Evolutionary conservation across 352 stramenopile genomes (phyloP).

Genomic region (Pythium insidiosum): DNA sequence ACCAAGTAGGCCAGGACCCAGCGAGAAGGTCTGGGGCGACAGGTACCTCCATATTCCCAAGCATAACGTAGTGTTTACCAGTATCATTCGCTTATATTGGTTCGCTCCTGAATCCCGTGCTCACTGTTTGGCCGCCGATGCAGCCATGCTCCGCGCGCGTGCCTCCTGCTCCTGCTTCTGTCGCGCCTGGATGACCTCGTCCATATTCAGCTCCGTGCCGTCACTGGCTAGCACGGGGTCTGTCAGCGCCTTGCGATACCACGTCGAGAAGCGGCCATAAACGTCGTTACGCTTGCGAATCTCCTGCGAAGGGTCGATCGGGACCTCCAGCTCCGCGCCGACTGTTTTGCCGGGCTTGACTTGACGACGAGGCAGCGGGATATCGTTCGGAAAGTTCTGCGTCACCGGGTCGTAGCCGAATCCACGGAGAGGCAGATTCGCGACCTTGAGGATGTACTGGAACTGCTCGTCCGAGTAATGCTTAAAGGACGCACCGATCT

Average conservation of each 20-base stretch:
- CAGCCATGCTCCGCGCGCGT: slow-evolving; percentile 5
- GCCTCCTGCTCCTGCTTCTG: slow-evolving; percentile 30
- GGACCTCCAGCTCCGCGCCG: slow-evolving; percentile 44
- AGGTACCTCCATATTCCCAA: too few species aligned
- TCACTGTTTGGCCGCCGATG: slow-evolving; percentile 1
- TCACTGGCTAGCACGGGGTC: slow-evolving; percentile 77
- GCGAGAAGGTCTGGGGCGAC: too few species aligned
- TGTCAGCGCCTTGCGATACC: slow-evolving; percentile 65
- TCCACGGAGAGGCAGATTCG: slow-evolving; percentile 64
- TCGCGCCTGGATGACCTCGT: slow-evolving; percentile 62
- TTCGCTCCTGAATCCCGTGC: slow-evolving; percentile 1
- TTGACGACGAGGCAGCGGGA: slow-evolving; percentile 67
- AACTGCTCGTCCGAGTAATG: slow-evolving; percentile 83
- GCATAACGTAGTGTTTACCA: too few species aligned
- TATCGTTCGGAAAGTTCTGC: slow-evolving; percentile 66
- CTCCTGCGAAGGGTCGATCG: slow-evolving; percentile 48
- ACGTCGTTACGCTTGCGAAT: slow-evolving; percentile 76
- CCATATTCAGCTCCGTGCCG: slow-evolving; percentile 76
- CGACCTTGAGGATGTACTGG: slow-evolving; percentile 69
- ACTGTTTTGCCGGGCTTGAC: slow-evolving; percentile 58
- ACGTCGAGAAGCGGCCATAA: slow-evolving; percentile 72
- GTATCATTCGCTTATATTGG: neutral
- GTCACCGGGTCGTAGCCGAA: slow-evolving; percentile 84
- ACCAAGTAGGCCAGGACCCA: too few species aligned
- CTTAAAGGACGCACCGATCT: slow-evolving; percentile 77